phyloP scores from a whole-genome alignment of 1,139 yeast genomes.

The Sugiyamaella novakii region DNA sequence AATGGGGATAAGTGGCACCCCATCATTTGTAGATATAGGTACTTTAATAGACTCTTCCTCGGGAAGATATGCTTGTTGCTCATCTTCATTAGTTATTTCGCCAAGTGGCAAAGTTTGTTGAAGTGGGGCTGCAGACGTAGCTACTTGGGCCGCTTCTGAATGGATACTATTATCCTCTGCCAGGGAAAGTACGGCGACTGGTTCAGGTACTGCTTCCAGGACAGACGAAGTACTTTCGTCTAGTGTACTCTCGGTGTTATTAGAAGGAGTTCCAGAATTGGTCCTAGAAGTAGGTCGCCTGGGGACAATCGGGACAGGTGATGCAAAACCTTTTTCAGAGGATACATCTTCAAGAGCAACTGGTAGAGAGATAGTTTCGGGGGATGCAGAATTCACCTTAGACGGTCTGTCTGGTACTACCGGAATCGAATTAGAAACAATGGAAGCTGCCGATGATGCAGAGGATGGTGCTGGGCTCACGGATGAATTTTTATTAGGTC shows the following conservation, averaged over 20 bases:
- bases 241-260: too few species aligned
- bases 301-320: slow-evolving; percentile 12
- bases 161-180: too few species aligned
- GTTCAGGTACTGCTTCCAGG: background rate
- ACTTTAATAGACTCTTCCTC: background rate
- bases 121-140: too few species aligned
- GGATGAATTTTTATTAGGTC: slow-evolving; percentile 1
- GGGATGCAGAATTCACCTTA: slow-evolving; percentile 6
- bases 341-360: background rate
- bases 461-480: slow-evolving; percentile 17
- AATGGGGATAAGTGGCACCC: background rate
- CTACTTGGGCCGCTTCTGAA: too few species aligned
- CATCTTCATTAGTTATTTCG: background rate
- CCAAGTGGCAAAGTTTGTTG: too few species aligned
- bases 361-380: background rate
- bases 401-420: slow-evolving; percentile 17
- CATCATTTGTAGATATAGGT: background rate
- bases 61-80: background rate
- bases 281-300: slow-evolving; percentile 12
- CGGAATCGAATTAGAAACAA: slow-evolving; percentile 2
- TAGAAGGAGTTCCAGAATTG: too few species aligned
- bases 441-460: slow-evolving; percentile 14
- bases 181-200: too few species aligned
- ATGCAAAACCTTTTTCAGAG: background rate
- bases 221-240: too few species aligned